phyloP scores from a whole-genome alignment of 2,329 filamentous ascomycete genomes.

The Alternaria sp. region DNA sequence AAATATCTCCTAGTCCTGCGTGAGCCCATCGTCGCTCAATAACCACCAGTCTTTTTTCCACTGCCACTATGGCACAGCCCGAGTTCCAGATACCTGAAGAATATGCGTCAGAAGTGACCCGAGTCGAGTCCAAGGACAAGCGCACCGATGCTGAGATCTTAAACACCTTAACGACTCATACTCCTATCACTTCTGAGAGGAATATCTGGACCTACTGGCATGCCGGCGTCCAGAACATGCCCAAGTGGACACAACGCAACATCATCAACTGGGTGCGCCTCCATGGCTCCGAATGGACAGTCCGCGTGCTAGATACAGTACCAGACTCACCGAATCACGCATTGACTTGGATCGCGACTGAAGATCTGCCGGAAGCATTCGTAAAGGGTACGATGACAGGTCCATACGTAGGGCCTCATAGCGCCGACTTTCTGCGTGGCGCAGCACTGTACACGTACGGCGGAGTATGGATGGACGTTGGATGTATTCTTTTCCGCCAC shows the following conservation, averaged over 20 bases:
- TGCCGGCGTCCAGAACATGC: conserved; percentile 47
- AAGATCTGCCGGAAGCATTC: conserved; percentile 51
- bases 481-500: conserved; percentile 49
- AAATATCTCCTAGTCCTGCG: not conserved
- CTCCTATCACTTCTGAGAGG: conserved; percentile 50
- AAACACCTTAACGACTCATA: conserved; percentile 19
- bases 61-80: conserved; percentile 6
- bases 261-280: conserved; percentile 54
- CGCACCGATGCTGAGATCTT: conserved; percentile 34
- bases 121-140: conserved; percentile 26
- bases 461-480: conserved; percentile 56
- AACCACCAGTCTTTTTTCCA: not conserved
- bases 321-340: conserved; percentile 52
- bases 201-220: conserved; percentile 57
- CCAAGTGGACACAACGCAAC: conserved; percentile 53
- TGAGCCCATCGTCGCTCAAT: not conserved
- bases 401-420: conserved; percentile 55
- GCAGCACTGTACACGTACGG: conserved; percentile 53
- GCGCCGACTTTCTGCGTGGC: conserved; percentile 59
- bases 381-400: conserved; percentile 58
- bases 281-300: conserved; percentile 52
- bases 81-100: conserved; percentile 22
- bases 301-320: conserved; percentile 54
- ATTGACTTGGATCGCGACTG: conserved; percentile 48
- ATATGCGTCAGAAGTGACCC: conserved; percentile 24